Evolutionary conservation across 441 rosid species (phyloP).

Genomic region (Eruca vesicaria): DNA sequence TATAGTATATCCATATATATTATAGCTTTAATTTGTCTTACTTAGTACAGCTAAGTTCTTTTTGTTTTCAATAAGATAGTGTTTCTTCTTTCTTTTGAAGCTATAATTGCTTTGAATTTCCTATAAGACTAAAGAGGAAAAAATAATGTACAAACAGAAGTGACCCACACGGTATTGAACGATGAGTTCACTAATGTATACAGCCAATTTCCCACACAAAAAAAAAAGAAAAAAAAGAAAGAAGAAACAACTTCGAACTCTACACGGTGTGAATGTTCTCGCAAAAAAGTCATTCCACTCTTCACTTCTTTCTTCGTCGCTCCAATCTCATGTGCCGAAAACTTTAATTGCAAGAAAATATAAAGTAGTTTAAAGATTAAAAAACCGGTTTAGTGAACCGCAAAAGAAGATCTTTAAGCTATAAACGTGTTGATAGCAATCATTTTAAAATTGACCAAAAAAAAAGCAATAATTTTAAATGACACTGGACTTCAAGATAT

Average conservation of each 20-base stretch:
- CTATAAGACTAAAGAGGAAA: background rate
- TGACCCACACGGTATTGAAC: constrained; percentile 27
- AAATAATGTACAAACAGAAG: background rate
- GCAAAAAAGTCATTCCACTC: background rate
- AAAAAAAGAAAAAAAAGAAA: too few species aligned
- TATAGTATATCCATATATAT: background rate
- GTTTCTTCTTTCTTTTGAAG: background rate
- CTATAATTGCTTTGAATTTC: constrained; percentile 15
- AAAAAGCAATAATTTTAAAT: background rate
- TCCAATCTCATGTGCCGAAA: background rate
- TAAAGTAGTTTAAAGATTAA: background rate
- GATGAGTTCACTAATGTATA: background rate
- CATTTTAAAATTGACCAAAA: too few species aligned
- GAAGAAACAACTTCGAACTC: background rate
- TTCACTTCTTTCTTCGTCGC: background rate
- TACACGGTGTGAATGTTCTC: constrained; percentile 19
- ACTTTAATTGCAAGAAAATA: background rate
- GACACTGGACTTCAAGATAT: background rate
- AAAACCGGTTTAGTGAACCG: background rate
- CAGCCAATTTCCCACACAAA: constrained; percentile 21
- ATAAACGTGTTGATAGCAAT: background rate
- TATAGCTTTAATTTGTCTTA: background rate
- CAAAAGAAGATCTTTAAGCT: background rate
- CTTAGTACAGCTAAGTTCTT: background rate
- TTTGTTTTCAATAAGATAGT: background rate